Percentiles rank a stretch among this genome's conserved stretches.
Evolutionary conservation across 768 basidiomycete species (phyloP).

Genomic region (Lactifluus echinatus): DNA sequence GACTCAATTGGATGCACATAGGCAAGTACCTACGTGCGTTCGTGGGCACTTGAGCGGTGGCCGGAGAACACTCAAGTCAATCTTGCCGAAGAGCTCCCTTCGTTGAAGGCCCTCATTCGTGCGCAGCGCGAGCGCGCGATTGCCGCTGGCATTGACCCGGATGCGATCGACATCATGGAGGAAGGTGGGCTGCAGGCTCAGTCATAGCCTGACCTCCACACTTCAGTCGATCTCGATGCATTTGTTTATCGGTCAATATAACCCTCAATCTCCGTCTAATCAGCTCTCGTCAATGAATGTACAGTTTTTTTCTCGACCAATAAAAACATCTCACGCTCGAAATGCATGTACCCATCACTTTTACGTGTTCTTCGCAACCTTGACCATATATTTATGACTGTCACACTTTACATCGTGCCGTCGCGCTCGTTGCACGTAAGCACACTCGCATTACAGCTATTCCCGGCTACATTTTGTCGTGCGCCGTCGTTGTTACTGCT

Average conservation of each 20-base stretch:
- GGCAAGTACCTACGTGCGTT: slow-evolving; percentile 75
- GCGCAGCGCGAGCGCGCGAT: slow-evolving; percentile 23
- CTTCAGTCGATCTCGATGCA: slow-evolving; percentile 11
- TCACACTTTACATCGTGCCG: neutral
- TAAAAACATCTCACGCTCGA: neutral
- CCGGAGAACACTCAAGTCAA: slow-evolving; percentile 50
- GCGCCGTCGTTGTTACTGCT: slow-evolving; percentile 8
- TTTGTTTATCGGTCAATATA: slow-evolving; percentile 19
- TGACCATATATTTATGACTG: slow-evolving; percentile 16
- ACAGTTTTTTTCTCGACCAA: neutral
- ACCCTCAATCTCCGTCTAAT: slow-evolving; percentile 8
- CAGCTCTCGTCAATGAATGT: slow-evolving; percentile 13
- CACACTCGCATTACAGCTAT: slow-evolving; percentile 8
- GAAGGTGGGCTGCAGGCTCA: slow-evolving; percentile 14
- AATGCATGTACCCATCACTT: slow-evolving; percentile 12
- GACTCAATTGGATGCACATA: slow-evolving; percentile 25
- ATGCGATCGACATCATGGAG: slow-evolving; percentile 18
- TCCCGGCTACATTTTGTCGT: neutral
- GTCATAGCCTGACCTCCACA: slow-evolving; percentile 11
- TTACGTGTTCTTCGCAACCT: slow-evolving; percentile 8
- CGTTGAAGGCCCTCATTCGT: slow-evolving; percentile 49
- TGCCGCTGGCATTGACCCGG: slow-evolving; percentile 20
- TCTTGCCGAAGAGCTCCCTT: slow-evolving; percentile 48
- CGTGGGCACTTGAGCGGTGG: slow-evolving; percentile 82
- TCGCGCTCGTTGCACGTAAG: neutral